phyloP scores from a whole-genome alignment of 1,284 basidiomycete species.

The Leccinum ponderosum region DNA sequence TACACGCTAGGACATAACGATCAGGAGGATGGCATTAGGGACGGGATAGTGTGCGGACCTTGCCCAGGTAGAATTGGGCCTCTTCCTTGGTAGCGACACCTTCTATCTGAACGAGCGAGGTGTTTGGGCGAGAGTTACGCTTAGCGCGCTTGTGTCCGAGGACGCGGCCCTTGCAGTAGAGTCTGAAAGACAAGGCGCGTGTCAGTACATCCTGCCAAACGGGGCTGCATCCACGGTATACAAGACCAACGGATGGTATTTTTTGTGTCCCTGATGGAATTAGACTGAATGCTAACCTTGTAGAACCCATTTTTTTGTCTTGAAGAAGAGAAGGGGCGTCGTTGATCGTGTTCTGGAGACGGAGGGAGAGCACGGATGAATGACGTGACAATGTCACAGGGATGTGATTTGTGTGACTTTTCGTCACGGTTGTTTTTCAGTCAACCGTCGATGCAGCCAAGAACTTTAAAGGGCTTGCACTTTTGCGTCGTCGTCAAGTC shows the following conservation, averaged over 20 bases:
- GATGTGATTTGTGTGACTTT: constrained; percentile 19
- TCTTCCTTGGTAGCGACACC: constrained; percentile 94
- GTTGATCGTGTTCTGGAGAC: constrained; percentile 23
- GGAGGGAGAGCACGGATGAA: constrained; percentile 6
- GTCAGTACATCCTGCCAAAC: constrained; percentile 23
- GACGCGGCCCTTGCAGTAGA: constrained; percentile 97
- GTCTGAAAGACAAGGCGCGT: constrained; percentile 48
- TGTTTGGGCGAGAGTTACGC: constrained; percentile 94
- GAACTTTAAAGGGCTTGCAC: constrained; percentile 22
- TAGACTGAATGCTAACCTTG: constrained; percentile 55
- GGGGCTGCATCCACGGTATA: constrained; percentile 33
- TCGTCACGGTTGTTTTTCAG: constrained; percentile 10
- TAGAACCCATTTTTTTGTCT: constrained; percentile 68
- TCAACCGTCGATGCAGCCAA: constrained; percentile 31
- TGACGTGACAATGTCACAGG: constrained; percentile 33
- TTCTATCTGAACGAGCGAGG: constrained; percentile 96
- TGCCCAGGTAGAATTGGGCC: constrained; percentile 98
- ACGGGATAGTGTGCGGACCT: constrained; percentile 59
- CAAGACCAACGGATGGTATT: constrained; percentile 20
- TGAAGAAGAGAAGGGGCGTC: constrained; percentile 43
- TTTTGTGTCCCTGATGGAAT: constrained; percentile 10
- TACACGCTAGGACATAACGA: constrained; percentile 66
- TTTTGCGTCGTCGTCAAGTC: constrained; percentile 20
- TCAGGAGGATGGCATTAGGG: not conserved
- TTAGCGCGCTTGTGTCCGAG: constrained; percentile 98